Conservation (phyloP, 2,329 filamentous ascomycete species). For the Alternaria alternata region DNA sequence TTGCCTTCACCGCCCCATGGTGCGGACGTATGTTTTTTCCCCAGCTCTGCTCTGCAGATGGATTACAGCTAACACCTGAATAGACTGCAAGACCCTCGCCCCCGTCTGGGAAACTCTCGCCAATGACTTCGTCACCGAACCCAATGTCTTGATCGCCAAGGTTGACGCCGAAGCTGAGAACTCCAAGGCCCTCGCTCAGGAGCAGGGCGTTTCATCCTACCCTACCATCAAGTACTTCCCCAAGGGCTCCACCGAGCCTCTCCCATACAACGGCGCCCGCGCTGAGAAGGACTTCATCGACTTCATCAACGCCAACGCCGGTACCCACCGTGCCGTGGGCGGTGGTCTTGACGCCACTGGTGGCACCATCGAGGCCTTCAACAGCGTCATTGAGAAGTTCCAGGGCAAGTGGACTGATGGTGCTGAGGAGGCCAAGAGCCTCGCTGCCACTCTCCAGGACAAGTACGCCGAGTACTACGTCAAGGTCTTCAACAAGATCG, state of each 20-base stretch:
- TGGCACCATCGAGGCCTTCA: conserved; percentile 82
- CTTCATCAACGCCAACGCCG: conserved; percentile 88
- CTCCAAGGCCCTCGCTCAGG: conserved; percentile 77
- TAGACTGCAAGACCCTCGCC: conserved; percentile 96
- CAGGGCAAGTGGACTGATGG: conserved; percentile 68
- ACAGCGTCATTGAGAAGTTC: conserved; percentile 78
- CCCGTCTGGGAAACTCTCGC: conserved; percentile 91
- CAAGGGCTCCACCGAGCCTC: conserved; percentile 76
- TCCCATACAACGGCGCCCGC: conserved; percentile 78
- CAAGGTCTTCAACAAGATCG: conserved; percentile 86
- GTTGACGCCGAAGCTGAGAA: conserved; percentile 91
- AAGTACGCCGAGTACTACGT: conserved; percentile 95
- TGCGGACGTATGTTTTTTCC: conserved; percentile 82
- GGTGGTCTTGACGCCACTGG: conserved; percentile 80
- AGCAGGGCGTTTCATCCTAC: conserved; percentile 83
- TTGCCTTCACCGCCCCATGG: conserved; percentile 98
- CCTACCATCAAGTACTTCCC: conserved; percentile 99
- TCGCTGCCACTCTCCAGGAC: conserved; percentile 71
- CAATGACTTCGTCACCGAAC: conserved; percentile 78
- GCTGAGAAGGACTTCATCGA: conserved; percentile 76
- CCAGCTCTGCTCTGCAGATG: background rate
- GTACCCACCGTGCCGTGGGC: conserved; percentile 82
- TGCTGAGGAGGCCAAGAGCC: conserved; percentile 75
- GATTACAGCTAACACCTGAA: conserved; percentile 16
- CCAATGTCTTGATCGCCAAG: conserved; percentile 86